These are phyloP conservation scores for Plasmodium falciparum DNA, from an alignment of 169 alveolate genomes.

Conservation along the genomic window DNA sequence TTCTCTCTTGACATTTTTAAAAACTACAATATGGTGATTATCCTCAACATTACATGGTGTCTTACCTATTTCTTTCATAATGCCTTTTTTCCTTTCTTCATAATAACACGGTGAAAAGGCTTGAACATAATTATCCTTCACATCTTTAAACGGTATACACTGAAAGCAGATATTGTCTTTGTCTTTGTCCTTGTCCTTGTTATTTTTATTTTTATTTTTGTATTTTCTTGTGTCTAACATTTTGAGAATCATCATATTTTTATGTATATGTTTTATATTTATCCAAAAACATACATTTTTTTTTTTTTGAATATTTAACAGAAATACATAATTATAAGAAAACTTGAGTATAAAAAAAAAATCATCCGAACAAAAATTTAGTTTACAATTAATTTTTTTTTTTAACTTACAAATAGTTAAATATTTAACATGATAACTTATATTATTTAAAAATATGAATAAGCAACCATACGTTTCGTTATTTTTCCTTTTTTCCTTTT, in stretches of 20 bases:
- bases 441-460: slow-evolving; percentile 26
- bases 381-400: slow-evolving; percentile 24
- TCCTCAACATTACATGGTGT: background rate
- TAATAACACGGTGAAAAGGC: no score
- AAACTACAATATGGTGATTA: background rate
- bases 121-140: no score
- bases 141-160: no score
- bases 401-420: slow-evolving; percentile 29
- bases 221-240: background rate
- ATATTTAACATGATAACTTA: slow-evolving; percentile 13
- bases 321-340: slow-evolving; percentile 14
- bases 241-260: slow-evolving; percentile 5
- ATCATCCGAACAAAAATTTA: slow-evolving; percentile 8
- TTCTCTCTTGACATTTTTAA: slow-evolving; percentile 37
- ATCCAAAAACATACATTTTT: slow-evolving; percentile 38
- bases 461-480: slow-evolving; percentile 26
- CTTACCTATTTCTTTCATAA: background rate
- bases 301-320: slow-evolving; percentile 15
- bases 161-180: background rate
- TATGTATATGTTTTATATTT: slow-evolving; percentile 24
- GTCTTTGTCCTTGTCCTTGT: background rate
- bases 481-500: background rate
- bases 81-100: no score
- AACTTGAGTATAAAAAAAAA: slow-evolving; percentile 14
- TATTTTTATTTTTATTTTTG: background rate